phyloP scores from a whole-genome alignment of 2,329 filamentous ascomycete genomes.

The Fusarium penzigii region DNA sequence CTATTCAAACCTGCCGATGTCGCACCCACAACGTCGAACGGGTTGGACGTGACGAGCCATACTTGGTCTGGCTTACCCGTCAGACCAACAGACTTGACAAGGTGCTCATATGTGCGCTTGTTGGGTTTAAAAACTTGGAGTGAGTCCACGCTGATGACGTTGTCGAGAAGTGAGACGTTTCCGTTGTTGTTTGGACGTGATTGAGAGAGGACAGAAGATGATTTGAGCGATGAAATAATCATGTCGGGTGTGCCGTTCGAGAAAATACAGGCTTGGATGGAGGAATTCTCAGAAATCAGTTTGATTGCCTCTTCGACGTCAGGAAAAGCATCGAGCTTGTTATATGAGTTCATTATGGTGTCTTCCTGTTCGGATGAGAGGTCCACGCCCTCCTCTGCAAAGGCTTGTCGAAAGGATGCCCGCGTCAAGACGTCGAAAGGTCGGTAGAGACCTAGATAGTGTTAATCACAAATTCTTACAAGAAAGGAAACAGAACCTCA shows the following conservation, averaged over 20 bases:
- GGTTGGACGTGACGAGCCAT: conserved; percentile 72
- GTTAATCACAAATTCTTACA: neutral
- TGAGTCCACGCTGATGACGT: conserved; percentile 63
- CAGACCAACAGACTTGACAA: conserved; percentile 53
- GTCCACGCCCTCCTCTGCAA: conserved; percentile 55
- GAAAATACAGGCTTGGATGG: conserved; percentile 62
- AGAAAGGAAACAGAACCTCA: conserved; percentile 34
- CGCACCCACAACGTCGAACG: conserved; percentile 72
- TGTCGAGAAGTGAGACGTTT: conserved; percentile 15
- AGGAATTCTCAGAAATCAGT: conserved; percentile 40
- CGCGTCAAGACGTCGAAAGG: conserved; percentile 63
- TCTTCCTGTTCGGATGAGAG: conserved; percentile 47
- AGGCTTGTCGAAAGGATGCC: conserved; percentile 62
- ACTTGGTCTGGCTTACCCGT: conserved; percentile 48
- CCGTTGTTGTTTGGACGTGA: conserved; percentile 44
- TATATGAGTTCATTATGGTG: conserved; percentile 63
- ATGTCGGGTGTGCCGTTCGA: conserved; percentile 69
- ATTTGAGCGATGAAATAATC: conserved; percentile 60
- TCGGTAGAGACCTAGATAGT: conserved; percentile 45
- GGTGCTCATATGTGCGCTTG: conserved; percentile 59
- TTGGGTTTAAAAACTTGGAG: conserved; percentile 66
- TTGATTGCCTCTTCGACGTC: conserved; percentile 60
- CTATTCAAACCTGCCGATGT: conserved; percentile 60
- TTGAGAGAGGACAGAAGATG: conserved; percentile 54
- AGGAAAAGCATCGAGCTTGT: conserved; percentile 63